Evolutionary conservation across 192 early-diverging fungal genomes (phyloP).

Genomic region (Umbelopsis vinacea): DNA sequence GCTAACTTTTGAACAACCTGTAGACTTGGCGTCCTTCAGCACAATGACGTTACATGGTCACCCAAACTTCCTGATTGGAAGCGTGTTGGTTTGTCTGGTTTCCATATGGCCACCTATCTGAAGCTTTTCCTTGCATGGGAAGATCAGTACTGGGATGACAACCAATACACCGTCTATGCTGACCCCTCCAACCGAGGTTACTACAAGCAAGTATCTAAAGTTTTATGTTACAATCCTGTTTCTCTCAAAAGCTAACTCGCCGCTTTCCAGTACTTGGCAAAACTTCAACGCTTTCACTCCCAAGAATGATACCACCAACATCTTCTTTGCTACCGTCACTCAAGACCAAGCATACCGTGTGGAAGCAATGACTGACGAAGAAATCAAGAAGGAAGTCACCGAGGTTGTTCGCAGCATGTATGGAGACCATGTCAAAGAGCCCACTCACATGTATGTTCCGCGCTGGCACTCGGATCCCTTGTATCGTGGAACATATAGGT

Average conservation of each 20-base stretch:
- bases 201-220: background rate
- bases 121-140: conserved; percentile 48
- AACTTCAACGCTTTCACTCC: conserved; percentile 40
- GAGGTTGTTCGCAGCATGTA: conserved; percentile 39
- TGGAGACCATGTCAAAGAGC: conserved; percentile 32
- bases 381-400: conserved; percentile 35
- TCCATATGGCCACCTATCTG: conserved; percentile 48
- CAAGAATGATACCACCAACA: conserved; percentile 26
- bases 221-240: background rate
- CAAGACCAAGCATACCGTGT: conserved; percentile 31
- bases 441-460: conserved; percentile 36
- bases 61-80: conserved; percentile 45
- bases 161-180: conserved; percentile 39
- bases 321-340: conserved; percentile 41
- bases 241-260: background rate
- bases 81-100: conserved; percentile 37
- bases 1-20: background rate
- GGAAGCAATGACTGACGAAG: conserved; percentile 33
- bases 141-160: conserved; percentile 42
- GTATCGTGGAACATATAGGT: conserved; percentile 40
- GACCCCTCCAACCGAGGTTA: conserved; percentile 36
- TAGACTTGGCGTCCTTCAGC: conserved; percentile 42
- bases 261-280: conserved; percentile 27
- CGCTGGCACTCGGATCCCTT: conserved; percentile 44
- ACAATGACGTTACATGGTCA: conserved; percentile 37